Conservation (phyloP, 2,329 filamentous ascomycete species). For the Allantophomopsis lycopodina region DNA sequence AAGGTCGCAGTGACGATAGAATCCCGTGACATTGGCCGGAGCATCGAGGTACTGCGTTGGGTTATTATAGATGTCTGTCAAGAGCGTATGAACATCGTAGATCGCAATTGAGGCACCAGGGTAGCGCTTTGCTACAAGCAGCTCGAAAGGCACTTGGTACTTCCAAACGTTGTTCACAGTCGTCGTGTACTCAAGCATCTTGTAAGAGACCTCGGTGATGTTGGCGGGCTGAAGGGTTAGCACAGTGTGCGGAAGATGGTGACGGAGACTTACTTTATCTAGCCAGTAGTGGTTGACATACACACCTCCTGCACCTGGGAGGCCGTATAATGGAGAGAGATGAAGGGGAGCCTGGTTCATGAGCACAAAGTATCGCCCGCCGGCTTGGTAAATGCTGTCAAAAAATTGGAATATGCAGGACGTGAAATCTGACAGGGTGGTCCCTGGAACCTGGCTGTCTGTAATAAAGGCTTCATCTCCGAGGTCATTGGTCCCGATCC, state of each 20-base stretch:
- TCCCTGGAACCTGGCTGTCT: conserved; percentile 41
- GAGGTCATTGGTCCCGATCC: conserved; percentile 75
- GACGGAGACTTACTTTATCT: conserved; percentile 11
- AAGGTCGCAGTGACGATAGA: conserved; percentile 36
- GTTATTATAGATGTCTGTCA: conserved; percentile 49
- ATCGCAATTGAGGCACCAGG: conserved; percentile 47
- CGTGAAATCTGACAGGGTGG: conserved; percentile 49
- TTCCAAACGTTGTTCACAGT: conserved; percentile 33
- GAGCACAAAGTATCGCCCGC: conserved; percentile 58
- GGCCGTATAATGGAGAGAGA: conserved; percentile 51
- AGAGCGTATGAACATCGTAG: conserved; percentile 51
- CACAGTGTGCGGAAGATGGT: conserved; percentile 17
- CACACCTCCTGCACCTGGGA: conserved; percentile 26
- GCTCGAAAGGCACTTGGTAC: conserved; percentile 33
- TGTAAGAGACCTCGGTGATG: conserved; percentile 29
- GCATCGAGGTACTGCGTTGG: conserved; percentile 47
- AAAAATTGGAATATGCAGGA: conserved; percentile 55
- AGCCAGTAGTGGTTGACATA: conserved; percentile 30
- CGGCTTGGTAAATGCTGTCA: conserved; percentile 47
- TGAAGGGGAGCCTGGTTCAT: conserved; percentile 57
- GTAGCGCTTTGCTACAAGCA: conserved; percentile 30
- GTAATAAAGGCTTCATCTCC: conserved; percentile 51
- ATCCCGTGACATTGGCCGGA: conserved; percentile 47
- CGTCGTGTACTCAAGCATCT: conserved; percentile 34
- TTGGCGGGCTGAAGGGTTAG: conserved; percentile 25